phyloP scores from a whole-genome alignment of 2,329 filamentous ascomycete genomes.

The Neopestalotiopsis rosae region DNA sequence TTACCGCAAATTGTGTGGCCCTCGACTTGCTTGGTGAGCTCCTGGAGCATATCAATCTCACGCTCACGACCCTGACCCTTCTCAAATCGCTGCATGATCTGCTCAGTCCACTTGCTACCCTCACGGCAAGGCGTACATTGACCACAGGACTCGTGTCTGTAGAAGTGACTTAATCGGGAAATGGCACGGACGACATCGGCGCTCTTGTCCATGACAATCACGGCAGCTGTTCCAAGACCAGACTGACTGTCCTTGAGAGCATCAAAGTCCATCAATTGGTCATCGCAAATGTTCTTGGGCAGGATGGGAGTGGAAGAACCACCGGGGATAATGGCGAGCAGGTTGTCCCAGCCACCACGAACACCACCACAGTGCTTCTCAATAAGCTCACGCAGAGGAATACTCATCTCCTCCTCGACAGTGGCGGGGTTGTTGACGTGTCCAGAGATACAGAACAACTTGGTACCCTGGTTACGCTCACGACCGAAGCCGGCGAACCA shows the following conservation, averaged over 20 bases:
- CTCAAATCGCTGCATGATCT: constrained; percentile 98
- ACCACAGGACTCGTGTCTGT: constrained; percentile 97
- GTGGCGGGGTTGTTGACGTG: constrained; percentile 99
- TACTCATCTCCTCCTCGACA: constrained; percentile 99
- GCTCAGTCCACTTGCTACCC: constrained; percentile 98
- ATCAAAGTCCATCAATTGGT: constrained; percentile 99
- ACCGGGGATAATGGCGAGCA: constrained; percentile 92
- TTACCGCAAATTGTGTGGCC: constrained; percentile 97
- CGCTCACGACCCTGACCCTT: constrained; percentile 85
- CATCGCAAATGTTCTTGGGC: constrained; percentile 86
- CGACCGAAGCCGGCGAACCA: constrained; percentile 97
- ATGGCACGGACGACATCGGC: constrained; percentile 96
- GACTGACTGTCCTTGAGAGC: constrained; percentile 97
- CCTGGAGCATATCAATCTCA: constrained; percentile 99
- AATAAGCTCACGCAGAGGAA: constrained; percentile 92
- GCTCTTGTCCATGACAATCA: constrained; percentile 99
- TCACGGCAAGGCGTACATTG: constrained; percentile 99
- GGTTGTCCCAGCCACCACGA: constrained; percentile 95
- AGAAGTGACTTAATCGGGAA: constrained; percentile 91
- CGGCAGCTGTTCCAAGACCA: constrained; percentile 94
- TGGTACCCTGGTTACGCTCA: constrained; percentile 95
- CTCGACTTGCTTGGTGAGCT: constrained; percentile 99
- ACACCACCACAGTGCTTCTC: constrained; percentile 99
- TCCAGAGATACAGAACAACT: constrained; percentile 97
- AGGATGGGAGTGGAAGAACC: constrained; percentile 96